Evolutionary conservation across 495 filamentous ascomycete species (phyloP).

Genomic region (Alectoria sarmentosa): DNA sequence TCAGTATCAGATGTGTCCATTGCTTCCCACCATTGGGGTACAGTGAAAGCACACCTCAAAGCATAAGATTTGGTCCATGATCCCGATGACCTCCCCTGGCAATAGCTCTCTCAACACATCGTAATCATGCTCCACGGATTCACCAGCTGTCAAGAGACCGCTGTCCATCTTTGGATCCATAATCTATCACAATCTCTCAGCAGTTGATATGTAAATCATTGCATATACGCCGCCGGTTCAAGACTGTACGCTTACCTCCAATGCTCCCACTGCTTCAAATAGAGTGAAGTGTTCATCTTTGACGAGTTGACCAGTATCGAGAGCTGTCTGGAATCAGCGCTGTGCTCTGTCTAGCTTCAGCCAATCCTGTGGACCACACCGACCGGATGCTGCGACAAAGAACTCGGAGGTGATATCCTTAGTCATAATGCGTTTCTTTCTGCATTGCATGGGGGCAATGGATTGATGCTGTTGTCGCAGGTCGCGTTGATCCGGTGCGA

Average conservation of each 20-base stretch:
- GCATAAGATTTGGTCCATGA: constrained; percentile 90
- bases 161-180: constrained; percentile 99
- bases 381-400: constrained; percentile 22
- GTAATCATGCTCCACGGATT: constrained; percentile 79
- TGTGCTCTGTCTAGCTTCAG: background rate
- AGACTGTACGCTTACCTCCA: constrained; percentile 61
- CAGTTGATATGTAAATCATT: background rate
- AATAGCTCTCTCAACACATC: constrained; percentile 62
- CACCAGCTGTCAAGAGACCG: constrained; percentile 66
- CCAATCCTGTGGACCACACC: background rate
- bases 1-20: constrained; percentile 28
- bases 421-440: background rate
- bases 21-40: constrained; percentile 8
- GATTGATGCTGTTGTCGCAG: background rate
- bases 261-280: constrained; percentile 86
- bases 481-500: background rate
- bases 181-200: constrained; percentile 50
- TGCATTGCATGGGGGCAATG: background rate
- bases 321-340: constrained; percentile 41
- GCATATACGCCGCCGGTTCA: background rate
- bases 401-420: constrained; percentile 24
- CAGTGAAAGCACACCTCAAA: constrained; percentile 57
- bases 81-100: constrained; percentile 76
- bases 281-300: constrained; percentile 93
- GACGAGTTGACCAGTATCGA: constrained; percentile 73